Evolutionary conservation across 176 grass and related monocot species (phyloP), one percentile per base, ranked within the genome.

Genomic region (Oryza australiensis): DNA sequence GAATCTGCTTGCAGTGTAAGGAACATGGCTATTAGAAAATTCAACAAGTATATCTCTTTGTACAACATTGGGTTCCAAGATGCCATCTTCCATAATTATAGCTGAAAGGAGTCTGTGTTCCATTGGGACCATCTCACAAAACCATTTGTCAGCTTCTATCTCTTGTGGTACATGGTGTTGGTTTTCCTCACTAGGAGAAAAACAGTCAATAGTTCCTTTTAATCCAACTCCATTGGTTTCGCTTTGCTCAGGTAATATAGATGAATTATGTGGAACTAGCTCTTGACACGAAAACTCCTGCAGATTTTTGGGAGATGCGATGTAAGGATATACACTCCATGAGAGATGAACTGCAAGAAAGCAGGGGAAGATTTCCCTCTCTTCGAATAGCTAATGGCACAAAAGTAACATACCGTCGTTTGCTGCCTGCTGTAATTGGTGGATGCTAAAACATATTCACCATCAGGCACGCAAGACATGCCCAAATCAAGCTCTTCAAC

Each of bases 51-150:
- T 46, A 81, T 87, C 73, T 51, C 68, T 76, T 79, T 85, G 85
- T 64, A 75, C 34, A 22, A 26, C 55, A 74, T 77, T 81, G 20
- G 68, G 71, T 68, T 87, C 82, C 78, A 76, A 53, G 8, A 85
- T 65, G 33, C 90, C 89, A 82, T 86, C 89, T 83, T 93, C 89
- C 64, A 90, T 77, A 45, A 94, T 90, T 67, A 97, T 86, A 80
- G 94, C 89, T 51, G 94, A 94, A 76, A 97, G 87, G 67, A 97
- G 94, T 71, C 82, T 91, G n/a, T 97, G 91, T 68, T 89, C 73
- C 68, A 94, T 77, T 64, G 91, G 91, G 64, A 80, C 71, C 66
- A 89, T 83, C 87, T 88, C 77, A 75, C 87, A 83, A 45, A 84
- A 76, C 87, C 87, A 94, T 59, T 86, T 83, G 27, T 77, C 86